Evolutionary conservation across 257 asterid species (phyloP).

Genomic region (Leptodermis oblonga): DNA sequence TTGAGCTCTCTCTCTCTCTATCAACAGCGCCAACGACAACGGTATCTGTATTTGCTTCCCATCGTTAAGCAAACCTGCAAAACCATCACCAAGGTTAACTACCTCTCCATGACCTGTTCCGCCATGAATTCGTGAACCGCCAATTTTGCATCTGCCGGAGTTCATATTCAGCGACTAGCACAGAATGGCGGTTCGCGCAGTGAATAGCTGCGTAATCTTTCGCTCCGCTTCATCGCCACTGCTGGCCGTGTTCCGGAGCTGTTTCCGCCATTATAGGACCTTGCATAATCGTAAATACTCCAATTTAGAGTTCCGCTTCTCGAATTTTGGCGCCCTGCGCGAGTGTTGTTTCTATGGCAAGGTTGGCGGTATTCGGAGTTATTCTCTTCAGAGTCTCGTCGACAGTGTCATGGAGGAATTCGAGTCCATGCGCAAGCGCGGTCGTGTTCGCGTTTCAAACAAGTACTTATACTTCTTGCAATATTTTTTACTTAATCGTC

Average conservation of each 20-base stretch:
- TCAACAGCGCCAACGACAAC: slow-evolving; percentile 8
- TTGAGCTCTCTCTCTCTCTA: neutral
- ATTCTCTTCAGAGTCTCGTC: slow-evolving; percentile 56
- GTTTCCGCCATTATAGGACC: slow-evolving; percentile 26
- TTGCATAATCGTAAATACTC: slow-evolving; percentile 9
- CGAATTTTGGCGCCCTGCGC: slow-evolving; percentile 28
- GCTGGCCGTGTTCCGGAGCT: slow-evolving; percentile 33
- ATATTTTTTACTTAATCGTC: neutral
- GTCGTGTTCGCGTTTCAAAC: slow-evolving; percentile 55
- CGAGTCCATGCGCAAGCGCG: slow-evolving; percentile 39
- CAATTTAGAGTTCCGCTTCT: slow-evolving; percentile 22
- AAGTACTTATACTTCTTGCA: slow-evolving; percentile 37
- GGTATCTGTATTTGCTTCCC: neutral
- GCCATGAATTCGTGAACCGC: slow-evolving; percentile 1
- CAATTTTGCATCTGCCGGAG: neutral
- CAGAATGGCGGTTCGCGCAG: slow-evolving; percentile 68
- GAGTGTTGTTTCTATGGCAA: slow-evolving; percentile 24
- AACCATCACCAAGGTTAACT: neutral
- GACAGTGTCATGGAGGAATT: slow-evolving; percentile 57
- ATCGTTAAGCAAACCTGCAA: neutral
- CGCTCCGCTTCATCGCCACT: slow-evolving; percentile 70
- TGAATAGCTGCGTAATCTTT: slow-evolving; percentile 54
- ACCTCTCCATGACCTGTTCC: neutral
- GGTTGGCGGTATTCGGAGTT: slow-evolving; percentile 38
- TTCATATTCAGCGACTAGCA: neutral